Evolutionary conservation across 495 filamentous ascomycete genomes (phyloP).

Genomic region (Melanomma pulvis-pyrius): DNA sequence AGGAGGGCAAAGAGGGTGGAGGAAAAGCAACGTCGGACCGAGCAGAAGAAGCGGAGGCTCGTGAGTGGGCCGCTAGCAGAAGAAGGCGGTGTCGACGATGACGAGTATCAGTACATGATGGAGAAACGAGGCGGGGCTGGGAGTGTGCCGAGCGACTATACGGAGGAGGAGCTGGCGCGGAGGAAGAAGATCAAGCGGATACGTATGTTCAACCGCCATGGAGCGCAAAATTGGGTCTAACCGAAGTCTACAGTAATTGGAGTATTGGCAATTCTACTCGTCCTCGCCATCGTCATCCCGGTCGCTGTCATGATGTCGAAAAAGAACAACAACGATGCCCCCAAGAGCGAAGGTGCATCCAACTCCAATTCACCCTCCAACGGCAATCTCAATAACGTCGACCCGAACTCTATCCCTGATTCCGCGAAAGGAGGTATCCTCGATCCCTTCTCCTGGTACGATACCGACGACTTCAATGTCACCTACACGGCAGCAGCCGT

Average conservation of each 20-base stretch:
- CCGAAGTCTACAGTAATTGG: conserved; percentile 48
- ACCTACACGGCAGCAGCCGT: conserved; percentile 88
- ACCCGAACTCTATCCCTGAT: conserved; percentile 64
- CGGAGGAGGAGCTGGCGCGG: conserved; percentile 39
- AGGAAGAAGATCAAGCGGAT: conserved; percentile 42
- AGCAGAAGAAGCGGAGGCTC: conserved; percentile 39
- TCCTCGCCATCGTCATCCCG: conserved; percentile 72
- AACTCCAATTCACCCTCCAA: conserved; percentile 52
- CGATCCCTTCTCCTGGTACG: conserved; percentile 92
- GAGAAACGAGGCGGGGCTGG: conserved; percentile 42
- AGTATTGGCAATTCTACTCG: conserved; percentile 59
- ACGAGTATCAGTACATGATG: conserved; percentile 40
- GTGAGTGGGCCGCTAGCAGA: conserved; percentile 47
- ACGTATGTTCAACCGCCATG: conserved; percentile 26
- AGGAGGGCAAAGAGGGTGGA: conserved; percentile 30
- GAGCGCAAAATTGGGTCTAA: not conserved
- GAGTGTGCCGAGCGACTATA: conserved; percentile 34
- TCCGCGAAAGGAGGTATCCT: conserved; percentile 73
- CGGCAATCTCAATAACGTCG: conserved; percentile 61
- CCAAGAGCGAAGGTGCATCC: conserved; percentile 37
- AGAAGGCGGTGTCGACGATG: conserved; percentile 40
- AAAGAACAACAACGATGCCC: conserved; percentile 52
- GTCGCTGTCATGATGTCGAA: conserved; percentile 73
- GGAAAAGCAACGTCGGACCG: conserved; percentile 23
- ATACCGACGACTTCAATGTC: conserved; percentile 89